Percentiles rank a stretch among this genome's conserved stretches.
Evolutionary conservation across 805 yeast genomes (phyloP).

Genomic region (Sungouiella thailandica): DNA sequence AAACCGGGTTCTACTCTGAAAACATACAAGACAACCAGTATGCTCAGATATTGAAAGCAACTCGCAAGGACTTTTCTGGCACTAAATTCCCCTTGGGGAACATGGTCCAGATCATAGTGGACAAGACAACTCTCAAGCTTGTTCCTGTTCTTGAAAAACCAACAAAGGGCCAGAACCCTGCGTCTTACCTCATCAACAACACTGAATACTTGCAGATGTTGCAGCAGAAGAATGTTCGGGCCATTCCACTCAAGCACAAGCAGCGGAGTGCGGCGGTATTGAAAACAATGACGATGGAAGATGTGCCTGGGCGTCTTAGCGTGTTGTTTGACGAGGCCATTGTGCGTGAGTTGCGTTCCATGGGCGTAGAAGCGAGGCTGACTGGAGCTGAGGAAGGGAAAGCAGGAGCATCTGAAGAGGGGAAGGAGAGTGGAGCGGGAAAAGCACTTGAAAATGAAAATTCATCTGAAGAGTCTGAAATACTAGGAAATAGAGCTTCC

Average conservation of each 20-base stretch:
- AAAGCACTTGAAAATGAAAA: too few relatives aligned
- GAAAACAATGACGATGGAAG: constrained; percentile 6
- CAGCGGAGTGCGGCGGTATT: constrained; percentile 6
- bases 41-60: constrained; percentile 19
- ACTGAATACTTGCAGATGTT: constrained; percentile 16
- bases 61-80: constrained; percentile 21
- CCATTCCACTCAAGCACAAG: constrained; percentile 23
- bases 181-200: constrained; percentile 24
- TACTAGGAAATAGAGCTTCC: too few relatives aligned
- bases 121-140: constrained; percentile 5
- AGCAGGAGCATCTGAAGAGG: too few relatives aligned
- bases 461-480: too few relatives aligned
- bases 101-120: constrained; percentile 16
- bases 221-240: constrained; percentile 15
- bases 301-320: too few relatives aligned
- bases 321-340: too few relatives aligned
- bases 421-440: too few relatives aligned
- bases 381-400: too few relatives aligned
- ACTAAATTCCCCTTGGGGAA: constrained; percentile 26
- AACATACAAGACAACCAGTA: constrained; percentile 23
- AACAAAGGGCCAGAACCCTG: constrained; percentile 15
- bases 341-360: constrained; percentile 10
- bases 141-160: constrained; percentile 16
- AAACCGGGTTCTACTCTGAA: constrained; percentile 12
- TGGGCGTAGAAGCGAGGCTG: constrained; percentile 5